Conservation (phyloP, 2,329 filamentous ascomycete genomes). For the Tolypocladium tropicale region DNA sequence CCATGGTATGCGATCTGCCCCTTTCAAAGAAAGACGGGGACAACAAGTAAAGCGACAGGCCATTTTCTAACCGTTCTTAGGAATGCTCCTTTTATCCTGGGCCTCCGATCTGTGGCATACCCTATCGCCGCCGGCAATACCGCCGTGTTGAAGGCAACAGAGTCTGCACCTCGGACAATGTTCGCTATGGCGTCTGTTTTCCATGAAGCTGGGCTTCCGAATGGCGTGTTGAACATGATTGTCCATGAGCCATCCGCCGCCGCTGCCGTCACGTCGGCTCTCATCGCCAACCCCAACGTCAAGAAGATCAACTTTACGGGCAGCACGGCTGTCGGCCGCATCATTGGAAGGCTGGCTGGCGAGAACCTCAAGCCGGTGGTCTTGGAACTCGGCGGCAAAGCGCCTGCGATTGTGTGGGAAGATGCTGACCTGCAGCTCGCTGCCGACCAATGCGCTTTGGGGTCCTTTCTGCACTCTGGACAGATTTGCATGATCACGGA, state of each 20-base stretch:
- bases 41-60: not conserved
- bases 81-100: slow-evolving; percentile 49
- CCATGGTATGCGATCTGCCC: slow-evolving; percentile 56
- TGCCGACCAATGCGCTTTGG: slow-evolving; percentile 56
- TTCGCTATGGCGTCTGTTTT: slow-evolving; percentile 54
- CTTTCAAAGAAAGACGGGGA: not conserved
- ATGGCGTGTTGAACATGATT: slow-evolving; percentile 64
- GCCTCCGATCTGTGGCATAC: slow-evolving; percentile 42
- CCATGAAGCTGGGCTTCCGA: slow-evolving; percentile 65
- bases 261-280: slow-evolving; percentile 50
- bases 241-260: slow-evolving; percentile 57
- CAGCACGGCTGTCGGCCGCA: slow-evolving; percentile 60
- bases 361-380: slow-evolving; percentile 69
- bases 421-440: slow-evolving; percentile 70
- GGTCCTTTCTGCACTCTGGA: slow-evolving; percentile 62
- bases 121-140: slow-evolving; percentile 74
- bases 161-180: slow-evolving; percentile 54
- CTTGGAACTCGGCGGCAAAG: slow-evolving; percentile 77
- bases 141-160: slow-evolving; percentile 60
- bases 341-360: slow-evolving; percentile 60
- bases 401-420: slow-evolving; percentile 65
- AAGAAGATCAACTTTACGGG: slow-evolving; percentile 86
- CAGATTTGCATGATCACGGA: slow-evolving; percentile 86
- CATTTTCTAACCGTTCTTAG: slow-evolving; percentile 18
- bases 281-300: slow-evolving; percentile 57